Base-by-base conservation (phyloP, 2,329 filamentous ascomycete genomes). In the Aspergillus sp. region DNA sequence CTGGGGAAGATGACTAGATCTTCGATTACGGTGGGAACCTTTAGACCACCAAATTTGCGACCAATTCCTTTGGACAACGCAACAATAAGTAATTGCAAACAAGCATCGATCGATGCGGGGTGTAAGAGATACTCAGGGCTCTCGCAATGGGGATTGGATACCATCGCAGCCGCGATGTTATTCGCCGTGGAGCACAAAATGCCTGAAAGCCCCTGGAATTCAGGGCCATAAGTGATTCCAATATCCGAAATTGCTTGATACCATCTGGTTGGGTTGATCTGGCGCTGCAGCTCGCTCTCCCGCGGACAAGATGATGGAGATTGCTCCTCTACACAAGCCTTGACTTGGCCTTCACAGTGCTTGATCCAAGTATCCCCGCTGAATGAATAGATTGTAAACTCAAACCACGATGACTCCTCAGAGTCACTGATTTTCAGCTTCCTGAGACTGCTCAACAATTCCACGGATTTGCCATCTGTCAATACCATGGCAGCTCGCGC, bases 341-440 rank as follows among this genome's bases (percentile, higher is more conserved):
- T 4, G 33, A 49, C 37, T 13, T 59, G 33, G 3, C 61, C 54
- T 32, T 33, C 10, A 38, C 59, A 59, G 33, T 63, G 57, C 33
- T 59, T 59, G 11, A 35, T 52, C 52, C 53, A 60, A 7, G 13
- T 37, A 2, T 41, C 43, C 4, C 53, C 54, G 28, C 46, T 45
- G 8, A 54, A 46, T 7, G 59, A 58, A 2, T 37, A 40, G 7
- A 65, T 57, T 7, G 43, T 46, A 39, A 62, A 64, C 4, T 56
- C 49, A 42, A 58, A 59, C 60, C 60, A 60, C 2, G 48, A 39
- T 4, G 47, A 50, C 4, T 54, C 44, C 1, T 42, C 31, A 2
- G 37, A 45, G 12, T 52, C 43, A 0, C 49, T 54, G 27, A 57
- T 28, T 3, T 41, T 40, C 13, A 33, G 26, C 4, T 39, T 52